These are phyloP conservation scores for Nelumbo lutea DNA, from an alignment of 164 flowering plant species.

Conservation along the genomic window DNA sequence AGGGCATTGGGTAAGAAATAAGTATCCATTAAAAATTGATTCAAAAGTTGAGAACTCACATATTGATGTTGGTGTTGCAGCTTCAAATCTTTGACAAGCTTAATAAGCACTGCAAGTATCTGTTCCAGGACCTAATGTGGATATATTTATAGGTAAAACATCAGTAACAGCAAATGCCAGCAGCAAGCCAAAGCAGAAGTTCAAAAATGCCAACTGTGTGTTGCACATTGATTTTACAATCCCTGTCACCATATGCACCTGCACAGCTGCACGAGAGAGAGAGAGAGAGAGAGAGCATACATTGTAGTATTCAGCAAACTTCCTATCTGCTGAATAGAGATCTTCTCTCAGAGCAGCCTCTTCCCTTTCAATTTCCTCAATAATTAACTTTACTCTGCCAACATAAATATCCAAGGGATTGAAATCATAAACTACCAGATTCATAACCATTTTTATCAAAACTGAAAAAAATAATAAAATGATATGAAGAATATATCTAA, in stretches of 20 bases:
- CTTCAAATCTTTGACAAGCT: constrained; percentile 97
- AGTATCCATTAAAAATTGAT: neutral
- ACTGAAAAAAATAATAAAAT: neutral
- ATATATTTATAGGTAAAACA: constrained; percentile 5
- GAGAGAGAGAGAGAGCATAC: constrained; percentile 28
- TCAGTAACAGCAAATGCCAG: neutral
- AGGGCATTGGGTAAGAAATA: neutral
- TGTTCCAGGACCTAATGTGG: constrained; percentile 84
- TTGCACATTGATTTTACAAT: neutral
- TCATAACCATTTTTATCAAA: neutral
- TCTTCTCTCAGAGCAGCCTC: constrained; percentile 81
- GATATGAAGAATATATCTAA: neutral
- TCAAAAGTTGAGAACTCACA: constrained; percentile 42
- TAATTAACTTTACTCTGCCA: constrained; percentile 73
- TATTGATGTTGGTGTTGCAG: constrained; percentile 91
- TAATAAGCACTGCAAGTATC: constrained; percentile 86
- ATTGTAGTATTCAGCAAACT: constrained; percentile 90
- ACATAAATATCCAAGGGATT: constrained; percentile 1
- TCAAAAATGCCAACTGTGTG: neutral
- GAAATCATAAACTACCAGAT: neutral
- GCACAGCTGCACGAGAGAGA: neutral
- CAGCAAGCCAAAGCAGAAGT: neutral
- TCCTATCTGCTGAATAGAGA: constrained; percentile 87
- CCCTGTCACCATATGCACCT: no score
- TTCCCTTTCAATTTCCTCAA: constrained; percentile 92